Evolutionary conservation across 2,329 filamentous ascomycete species (phyloP), one percentile per base, ranked within the genome.

Genomic region (Beauveria rudraprayagi): DNA sequence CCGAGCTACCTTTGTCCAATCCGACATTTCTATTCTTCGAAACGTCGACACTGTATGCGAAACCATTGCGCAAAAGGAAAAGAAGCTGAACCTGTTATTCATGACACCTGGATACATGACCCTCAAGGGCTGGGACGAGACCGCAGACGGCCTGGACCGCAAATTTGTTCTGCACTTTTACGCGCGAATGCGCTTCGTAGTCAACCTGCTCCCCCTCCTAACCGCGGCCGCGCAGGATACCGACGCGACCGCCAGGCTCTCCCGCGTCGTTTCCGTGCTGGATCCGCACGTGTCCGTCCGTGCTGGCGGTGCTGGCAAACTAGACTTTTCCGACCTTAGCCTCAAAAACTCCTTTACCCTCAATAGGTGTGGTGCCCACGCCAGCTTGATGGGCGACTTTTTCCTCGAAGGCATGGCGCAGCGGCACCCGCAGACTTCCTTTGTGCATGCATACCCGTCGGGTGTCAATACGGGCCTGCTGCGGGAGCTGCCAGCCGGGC

Each of bases 171-270:
- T 86, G 26, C 75, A 75, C 41, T 84, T 80, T 71, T 85, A 86
- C 70, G 74, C 79, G 10, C 82, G 83, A 40, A 77, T 81, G 64
- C 80, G 81, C 47, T 83, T 85, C 68, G 75, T 81, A 26, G 62
- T 76, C 47, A 82, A 83, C 56, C 76, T 87, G 2, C 77, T 85
- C 9, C 83, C 84, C 0, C 74, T 79, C 0, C 75, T 87, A 3
- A 69, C 71, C 5, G 67, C 65, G 22, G 63, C 58, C 4, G n/a
- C 57, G 16, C 30, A 8, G 6, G 51, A 5, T 19, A 8, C 28
- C 16, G 28, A 48, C 46, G 6, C 46, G 24, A 48, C 11, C 5
- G 46, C 46, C 24, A 48, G 24, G 11, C 73, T 80, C 1, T 68
- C 73, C 0, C 77, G 81, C 1, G 77, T 83, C 11, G 72, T 83